Conservation (phyloP, 208 protist genomes). For the Leishmania arabica region DNA sequence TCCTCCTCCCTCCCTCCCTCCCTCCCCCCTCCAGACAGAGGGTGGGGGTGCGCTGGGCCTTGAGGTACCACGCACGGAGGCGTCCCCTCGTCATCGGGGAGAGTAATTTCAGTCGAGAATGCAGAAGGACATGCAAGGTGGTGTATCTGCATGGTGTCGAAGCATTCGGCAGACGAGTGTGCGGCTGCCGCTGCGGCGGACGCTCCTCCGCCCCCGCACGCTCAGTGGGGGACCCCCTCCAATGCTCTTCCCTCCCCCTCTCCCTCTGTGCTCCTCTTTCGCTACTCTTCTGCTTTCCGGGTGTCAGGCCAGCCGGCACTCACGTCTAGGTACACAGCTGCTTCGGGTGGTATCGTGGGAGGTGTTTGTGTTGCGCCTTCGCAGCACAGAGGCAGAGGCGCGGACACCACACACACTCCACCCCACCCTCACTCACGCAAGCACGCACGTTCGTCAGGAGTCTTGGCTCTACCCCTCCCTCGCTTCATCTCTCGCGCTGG, state of each 20-base stretch:
- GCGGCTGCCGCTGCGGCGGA: no score
- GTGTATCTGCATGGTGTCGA: neutral
- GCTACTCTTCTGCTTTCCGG: no score
- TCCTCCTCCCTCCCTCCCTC: no score
- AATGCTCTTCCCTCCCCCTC: no score
- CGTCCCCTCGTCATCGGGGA: neutral
- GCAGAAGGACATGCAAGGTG: neutral
- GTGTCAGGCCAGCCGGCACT: neutral
- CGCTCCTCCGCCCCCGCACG: no score
- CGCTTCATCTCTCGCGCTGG: neutral
- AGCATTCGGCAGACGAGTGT: no score
- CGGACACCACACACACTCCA: neutral
- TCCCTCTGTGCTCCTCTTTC: no score
- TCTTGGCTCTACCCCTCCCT: neutral
- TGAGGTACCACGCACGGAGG: no score
- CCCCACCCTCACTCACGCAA: neutral
- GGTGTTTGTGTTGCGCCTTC: neutral
- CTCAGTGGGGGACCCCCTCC: no score
- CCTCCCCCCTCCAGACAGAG: no score
- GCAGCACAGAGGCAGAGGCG: neutral
- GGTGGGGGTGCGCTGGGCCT: no score
- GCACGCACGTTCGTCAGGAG: neutral
- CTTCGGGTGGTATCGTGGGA: neutral
- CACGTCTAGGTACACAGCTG: neutral
- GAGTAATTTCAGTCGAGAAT: neutral